Base-by-base conservation (phyloP, 352 stramenopile genomes). In the Globisporangium mamillatum region DNA sequence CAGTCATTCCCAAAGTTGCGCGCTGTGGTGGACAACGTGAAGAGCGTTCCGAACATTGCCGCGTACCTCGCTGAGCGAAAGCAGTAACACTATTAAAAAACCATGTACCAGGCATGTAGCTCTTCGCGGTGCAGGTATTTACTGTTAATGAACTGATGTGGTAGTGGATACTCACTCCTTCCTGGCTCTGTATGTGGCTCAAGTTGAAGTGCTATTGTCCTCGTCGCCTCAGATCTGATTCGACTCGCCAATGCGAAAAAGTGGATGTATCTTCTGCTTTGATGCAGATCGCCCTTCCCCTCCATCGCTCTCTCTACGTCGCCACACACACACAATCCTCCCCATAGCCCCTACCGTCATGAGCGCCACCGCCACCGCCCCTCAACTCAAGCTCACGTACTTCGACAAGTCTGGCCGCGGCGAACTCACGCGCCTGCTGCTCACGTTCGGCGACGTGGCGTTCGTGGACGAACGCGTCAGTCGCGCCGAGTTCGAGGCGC, bases 331-430 rank as follows among this genome's bases (percentile, higher is more conserved):
- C 8, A 14, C 34, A 18, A 10, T 38, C 25, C 12, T 5, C 5
- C 9, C 34, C 34, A 14, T 14, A 10, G 34, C 34, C 34, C 25
- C 25, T 27, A 44, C 36, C 4, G 36, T 24, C 25, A 66, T 60
- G 32, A 68, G n/a, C 7, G 9, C 36, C 10, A 4, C 36, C 10
- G 14, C 36, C 4, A 12, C n/a, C 9, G 6, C 59, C 32, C 41
- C 71, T n/a, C 67, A 73, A 12, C 66, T 91, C 54, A 88, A 89
- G 78, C 70, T 95, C 29, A 91, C 76, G 46, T 96, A 96, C 76
- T 94, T 95, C 55, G 63, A 77, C 29, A 63, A 74, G 41, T 18
- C 73, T 0, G 86, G 77, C 1, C 81, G 81, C 36, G 87, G 67
- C 0, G 89, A 95, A 74, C 67, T 89, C 32, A 75, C 81, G 8